Percentiles rank a stretch among this genome's conserved stretches.
phyloP scores from a whole-genome alignment of 1,284 basidiomycete species.

The Cystobasidiaceae sp. region DNA sequence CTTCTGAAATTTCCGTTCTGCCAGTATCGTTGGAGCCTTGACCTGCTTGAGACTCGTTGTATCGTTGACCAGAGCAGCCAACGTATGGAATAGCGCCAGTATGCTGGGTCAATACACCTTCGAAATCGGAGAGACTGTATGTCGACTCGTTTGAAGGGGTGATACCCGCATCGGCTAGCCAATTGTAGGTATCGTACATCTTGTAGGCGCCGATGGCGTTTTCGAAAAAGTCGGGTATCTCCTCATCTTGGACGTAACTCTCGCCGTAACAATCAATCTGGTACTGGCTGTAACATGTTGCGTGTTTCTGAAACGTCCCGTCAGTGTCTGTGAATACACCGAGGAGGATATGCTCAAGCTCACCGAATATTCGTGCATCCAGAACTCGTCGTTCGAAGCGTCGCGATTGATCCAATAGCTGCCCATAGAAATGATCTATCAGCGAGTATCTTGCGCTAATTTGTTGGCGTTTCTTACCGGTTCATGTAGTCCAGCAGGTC shows the following conservation, averaged over 20 bases:
- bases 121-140: slow-evolving; percentile 57
- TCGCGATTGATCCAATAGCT: slow-evolving; percentile 20
- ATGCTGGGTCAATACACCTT: slow-evolving; percentile 46
- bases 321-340: not conserved
- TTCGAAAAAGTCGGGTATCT: slow-evolving; percentile 68
- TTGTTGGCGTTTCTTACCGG: not conserved
- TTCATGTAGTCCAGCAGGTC: slow-evolving; percentile 26
- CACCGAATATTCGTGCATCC: slow-evolving; percentile 28
- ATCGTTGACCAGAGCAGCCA: slow-evolving; percentile 17
- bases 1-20: slow-evolving; percentile 2
- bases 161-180: slow-evolving; percentile 65
- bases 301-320: slow-evolving; percentile 24
- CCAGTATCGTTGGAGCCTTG: slow-evolving; percentile 12
- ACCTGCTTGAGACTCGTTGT: slow-evolving; percentile 13
- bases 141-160: slow-evolving; percentile 58
- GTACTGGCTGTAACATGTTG: slow-evolving; percentile 25
- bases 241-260: slow-evolving; percentile 22
- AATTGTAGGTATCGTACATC: slow-evolving; percentile 65
- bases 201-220: slow-evolving; percentile 61
- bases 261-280: slow-evolving; percentile 24
- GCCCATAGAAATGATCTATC: not conserved
- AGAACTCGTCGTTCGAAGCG: slow-evolving; percentile 24
- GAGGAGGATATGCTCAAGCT: no score
- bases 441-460: not conserved
- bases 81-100: slow-evolving; percentile 27